phyloP scores from a whole-genome alignment of 116 monocot species.

The Papilionanthe hybrid region DNA sequence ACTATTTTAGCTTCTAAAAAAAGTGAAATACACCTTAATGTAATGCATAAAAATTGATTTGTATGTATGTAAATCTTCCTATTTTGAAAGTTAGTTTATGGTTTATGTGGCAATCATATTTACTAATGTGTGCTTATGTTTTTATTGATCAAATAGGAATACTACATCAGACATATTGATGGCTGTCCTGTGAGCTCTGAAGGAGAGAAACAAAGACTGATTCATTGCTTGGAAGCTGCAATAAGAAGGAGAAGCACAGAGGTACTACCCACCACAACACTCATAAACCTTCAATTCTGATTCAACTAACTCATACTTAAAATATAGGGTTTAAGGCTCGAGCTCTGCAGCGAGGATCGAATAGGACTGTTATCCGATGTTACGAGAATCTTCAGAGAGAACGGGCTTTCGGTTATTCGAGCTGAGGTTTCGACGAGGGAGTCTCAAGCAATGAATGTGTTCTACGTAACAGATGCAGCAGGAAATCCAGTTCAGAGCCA shows the following conservation, averaged over 20 bases:
- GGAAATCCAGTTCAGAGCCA: constrained; percentile 41
- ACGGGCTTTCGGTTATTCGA: constrained; percentile 47
- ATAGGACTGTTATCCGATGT: constrained; percentile 68
- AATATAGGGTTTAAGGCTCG: constrained; percentile 53
- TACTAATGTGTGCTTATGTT: background rate
- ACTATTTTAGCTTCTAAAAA: too few species aligned
- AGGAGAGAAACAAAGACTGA: constrained; percentile 57
- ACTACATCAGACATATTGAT: constrained; percentile 70
- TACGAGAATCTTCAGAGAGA: constrained; percentile 64
- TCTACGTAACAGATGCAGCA: constrained; percentile 60
- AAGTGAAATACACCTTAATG: too few species aligned
- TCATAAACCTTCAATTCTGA: background rate
- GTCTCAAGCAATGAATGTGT: constrained; percentile 52
- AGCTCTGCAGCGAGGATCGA: constrained; percentile 61
- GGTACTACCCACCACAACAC: constrained; percentile 14
- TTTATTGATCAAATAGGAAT: constrained; percentile 45
- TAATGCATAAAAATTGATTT: too few species aligned
- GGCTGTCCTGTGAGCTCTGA: constrained; percentile 59
- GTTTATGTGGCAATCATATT: background rate
- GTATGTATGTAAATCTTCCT: too few species aligned
- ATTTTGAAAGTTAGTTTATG: too few species aligned
- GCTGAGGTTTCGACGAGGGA: constrained; percentile 69
- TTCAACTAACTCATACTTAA: background rate
- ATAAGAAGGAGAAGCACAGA: constrained; percentile 51
- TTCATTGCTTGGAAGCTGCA: constrained; percentile 71